phyloP scores from a whole-genome alignment of 2,329 filamentous ascomycete species.

The Pseudovirgaria hyperparasitica region DNA sequence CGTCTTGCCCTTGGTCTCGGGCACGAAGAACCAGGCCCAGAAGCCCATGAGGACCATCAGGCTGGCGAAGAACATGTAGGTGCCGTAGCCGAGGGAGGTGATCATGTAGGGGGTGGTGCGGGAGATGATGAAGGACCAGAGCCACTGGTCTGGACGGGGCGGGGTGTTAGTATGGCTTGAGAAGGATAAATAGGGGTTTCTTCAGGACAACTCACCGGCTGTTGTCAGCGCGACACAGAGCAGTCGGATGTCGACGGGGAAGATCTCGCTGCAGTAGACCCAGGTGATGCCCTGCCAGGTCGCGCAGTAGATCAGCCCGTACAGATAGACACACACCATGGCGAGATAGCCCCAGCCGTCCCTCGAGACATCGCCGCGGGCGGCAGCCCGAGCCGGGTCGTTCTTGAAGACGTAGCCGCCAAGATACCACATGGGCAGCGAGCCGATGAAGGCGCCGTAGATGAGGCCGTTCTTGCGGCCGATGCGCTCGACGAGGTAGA shows the following conservation, averaged over 20 bases:
- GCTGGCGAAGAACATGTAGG: constrained; percentile 26
- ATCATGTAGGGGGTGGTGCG: constrained; percentile 27
- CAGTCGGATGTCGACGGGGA: constrained; percentile 28
- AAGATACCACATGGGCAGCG: constrained; percentile 38
- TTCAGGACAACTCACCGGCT: constrained; percentile 8
- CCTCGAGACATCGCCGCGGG: constrained; percentile 29
- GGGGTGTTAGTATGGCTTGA: too few relatives aligned
- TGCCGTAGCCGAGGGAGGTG: constrained; percentile 22
- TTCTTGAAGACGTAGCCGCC: constrained; percentile 42
- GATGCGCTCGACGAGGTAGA: constrained; percentile 26
- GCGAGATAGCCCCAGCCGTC: constrained; percentile 38
- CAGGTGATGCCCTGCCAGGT: constrained; percentile 30
- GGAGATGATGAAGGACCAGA: constrained; percentile 27
- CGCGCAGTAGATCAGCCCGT: constrained; percentile 39
- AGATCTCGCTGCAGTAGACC: constrained; percentile 38
- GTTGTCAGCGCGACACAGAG: constrained; percentile 26
- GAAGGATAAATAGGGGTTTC: too few relatives aligned
- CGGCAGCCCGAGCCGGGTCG: constrained; percentile 34
- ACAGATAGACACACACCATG: constrained; percentile 43
- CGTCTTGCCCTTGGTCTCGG: constrained; percentile 18
- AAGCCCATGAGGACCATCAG: constrained; percentile 17
- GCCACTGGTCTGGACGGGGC: constrained; percentile 26
- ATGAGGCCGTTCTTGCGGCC: constrained; percentile 31
- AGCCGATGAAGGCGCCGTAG: constrained; percentile 36
- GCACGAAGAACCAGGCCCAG: constrained; percentile 20